phyloP scores from a whole-genome alignment of 805 yeast genomes.

The Ogataea nakhonphanomensis region DNA sequence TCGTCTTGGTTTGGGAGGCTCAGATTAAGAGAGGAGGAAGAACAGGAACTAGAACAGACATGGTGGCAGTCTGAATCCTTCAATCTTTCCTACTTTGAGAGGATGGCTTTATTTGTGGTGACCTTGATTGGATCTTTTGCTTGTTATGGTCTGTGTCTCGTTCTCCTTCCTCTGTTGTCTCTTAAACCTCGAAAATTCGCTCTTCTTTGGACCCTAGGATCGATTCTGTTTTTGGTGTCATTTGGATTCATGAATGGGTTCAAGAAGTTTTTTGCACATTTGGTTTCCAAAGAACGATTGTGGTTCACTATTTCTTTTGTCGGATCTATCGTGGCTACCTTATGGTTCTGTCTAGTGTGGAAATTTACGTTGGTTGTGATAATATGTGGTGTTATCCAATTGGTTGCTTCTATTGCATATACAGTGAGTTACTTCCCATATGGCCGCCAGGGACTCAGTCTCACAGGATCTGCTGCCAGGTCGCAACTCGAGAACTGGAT shows the following conservation, averaged over 20 bases:
- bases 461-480: slow-evolving; percentile 50
- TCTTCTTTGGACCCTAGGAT: slow-evolving; percentile 80
- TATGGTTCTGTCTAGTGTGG: slow-evolving; percentile 63
- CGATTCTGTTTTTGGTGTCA: slow-evolving; percentile 72
- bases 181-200: slow-evolving; percentile 85
- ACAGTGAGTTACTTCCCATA: slow-evolving; percentile 88
- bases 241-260: slow-evolving; percentile 91
- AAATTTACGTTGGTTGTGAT: slow-evolving; percentile 69
- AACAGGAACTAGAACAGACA: slow-evolving; percentile 2
- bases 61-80: slow-evolving; percentile 30
- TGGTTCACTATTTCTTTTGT: slow-evolving; percentile 75
- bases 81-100: slow-evolving; percentile 64
- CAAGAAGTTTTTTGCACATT: slow-evolving; percentile 59
- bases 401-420: slow-evolving; percentile 80
- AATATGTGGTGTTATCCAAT: slow-evolving; percentile 63
- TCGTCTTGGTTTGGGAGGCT: slow-evolving; percentile 7
- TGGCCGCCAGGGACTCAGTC: slow-evolving; percentile 68
- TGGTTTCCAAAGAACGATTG: slow-evolving; percentile 65
- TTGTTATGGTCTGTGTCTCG: slow-evolving; percentile 72
- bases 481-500: slow-evolving; percentile 31
- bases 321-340: slow-evolving; percentile 66
- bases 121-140: slow-evolving; percentile 70
- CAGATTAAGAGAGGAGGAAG: slow-evolving; percentile 5
- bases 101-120: slow-evolving; percentile 69
- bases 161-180: slow-evolving; percentile 79